phyloP scores from a whole-genome alignment of 1,139 yeast genomes.

The Candida sanyaensis region DNA sequence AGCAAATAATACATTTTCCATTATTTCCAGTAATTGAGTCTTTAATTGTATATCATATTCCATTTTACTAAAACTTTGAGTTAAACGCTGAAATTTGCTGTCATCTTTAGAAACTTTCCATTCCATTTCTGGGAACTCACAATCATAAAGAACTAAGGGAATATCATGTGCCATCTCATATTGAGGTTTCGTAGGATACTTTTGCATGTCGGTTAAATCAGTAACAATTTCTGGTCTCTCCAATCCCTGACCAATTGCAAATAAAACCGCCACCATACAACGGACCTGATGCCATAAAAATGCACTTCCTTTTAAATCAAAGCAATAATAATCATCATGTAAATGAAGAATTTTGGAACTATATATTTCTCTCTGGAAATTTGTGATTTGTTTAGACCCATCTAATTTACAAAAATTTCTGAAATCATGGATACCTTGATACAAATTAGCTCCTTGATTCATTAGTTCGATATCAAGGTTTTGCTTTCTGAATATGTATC shows the following conservation, averaged over 20 bases:
- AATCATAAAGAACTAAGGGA: slow-evolving; percentile 88
- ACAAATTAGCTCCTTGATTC: slow-evolving; percentile 66
- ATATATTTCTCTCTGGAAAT: slow-evolving; percentile 61
- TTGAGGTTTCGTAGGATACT: slow-evolving; percentile 69
- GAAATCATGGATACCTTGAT: slow-evolving; percentile 83
- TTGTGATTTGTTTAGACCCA: slow-evolving; percentile 88
- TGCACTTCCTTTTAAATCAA: slow-evolving; percentile 85
- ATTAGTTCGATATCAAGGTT: slow-evolving; percentile 64
- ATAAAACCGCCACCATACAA: slow-evolving; percentile 85
- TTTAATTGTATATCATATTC: slow-evolving; percentile 39
- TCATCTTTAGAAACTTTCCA: slow-evolving; percentile 48
- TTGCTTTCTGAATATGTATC: slow-evolving; percentile 65
- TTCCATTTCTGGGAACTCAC: slow-evolving; percentile 70
- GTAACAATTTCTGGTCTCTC: slow-evolving; percentile 63
- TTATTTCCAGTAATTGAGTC: slow-evolving; percentile 32
- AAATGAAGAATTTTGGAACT: slow-evolving; percentile 51
- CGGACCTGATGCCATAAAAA: slow-evolving; percentile 98
- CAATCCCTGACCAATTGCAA: slow-evolving; percentile 75
- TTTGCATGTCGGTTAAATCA: slow-evolving; percentile 58
- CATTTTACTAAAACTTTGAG: slow-evolving; percentile 31
- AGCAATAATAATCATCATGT: slow-evolving; percentile 54
- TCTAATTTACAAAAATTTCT: slow-evolving; percentile 93
- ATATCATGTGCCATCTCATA: slow-evolving; percentile 91
- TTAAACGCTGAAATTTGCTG: slow-evolving; percentile 21
- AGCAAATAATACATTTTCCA: slow-evolving; percentile 19